Base-by-base conservation (phyloP, 176 grass and related monocot genomes). In the Eragrostis nindensis region DNA sequence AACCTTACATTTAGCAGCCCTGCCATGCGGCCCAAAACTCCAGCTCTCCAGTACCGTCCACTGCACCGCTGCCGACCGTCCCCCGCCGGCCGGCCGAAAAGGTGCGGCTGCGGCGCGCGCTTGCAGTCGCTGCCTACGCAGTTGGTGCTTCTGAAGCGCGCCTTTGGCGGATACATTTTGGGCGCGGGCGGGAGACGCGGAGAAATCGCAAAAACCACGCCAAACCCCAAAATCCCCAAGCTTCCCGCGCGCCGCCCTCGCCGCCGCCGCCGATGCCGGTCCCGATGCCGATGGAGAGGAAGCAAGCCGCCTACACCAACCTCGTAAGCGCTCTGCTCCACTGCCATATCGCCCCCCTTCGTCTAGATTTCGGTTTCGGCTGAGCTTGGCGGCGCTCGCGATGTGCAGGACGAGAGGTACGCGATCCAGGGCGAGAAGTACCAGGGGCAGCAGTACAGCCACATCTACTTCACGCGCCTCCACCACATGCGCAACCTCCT, bases 381-480 rank as follows among this genome's bases (percentile, higher is more conserved):
- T 72, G n/a, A 75, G 21, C 46, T 21, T 62, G 66, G 71, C 81
- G 17, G 22, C 57, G 22, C 5, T 19, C 24, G 50, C 32, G 27
- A 11, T 16, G 76, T 62, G 74, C 89, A 99, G 96, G 92, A 99
- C 55, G 92, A 91, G 82, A 76, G 92, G 86, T 99, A 87, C 70
- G 91, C 42, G 64, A 88, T 99, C 74, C 96, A 89, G 36, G 84
- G 86, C 44, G 96, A 99, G 96, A 86, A 46, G 92, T 99, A 99
- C 76, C 87, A 89, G 72, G 96, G 92, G 19, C 96, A 99, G 88
- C 92, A 95, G 78, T 99, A 93, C 83, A 95, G 92, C 82, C 96
- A 99, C 26, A 95, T 99, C 81, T 99, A 99, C 90, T 99, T 83
- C 86, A 95, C 85, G 80, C 88, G 96, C 2, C 92, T 99, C 68